phyloP scores from a whole-genome alignment of 169 alveolate genomes.

The Blepharisma undulans region DNA sequence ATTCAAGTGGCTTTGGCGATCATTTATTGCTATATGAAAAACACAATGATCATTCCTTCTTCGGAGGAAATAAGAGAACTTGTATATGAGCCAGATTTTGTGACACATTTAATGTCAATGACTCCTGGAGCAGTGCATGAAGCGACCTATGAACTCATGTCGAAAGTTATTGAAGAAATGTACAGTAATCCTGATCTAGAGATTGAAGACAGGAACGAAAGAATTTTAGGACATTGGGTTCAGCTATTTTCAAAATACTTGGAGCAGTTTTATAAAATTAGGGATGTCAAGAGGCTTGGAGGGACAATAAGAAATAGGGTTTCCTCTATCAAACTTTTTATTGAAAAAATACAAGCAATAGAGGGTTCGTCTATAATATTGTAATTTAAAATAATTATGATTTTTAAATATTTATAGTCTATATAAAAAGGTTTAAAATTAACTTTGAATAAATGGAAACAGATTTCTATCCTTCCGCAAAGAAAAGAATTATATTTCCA shows the following conservation, averaged over 20 bases:
- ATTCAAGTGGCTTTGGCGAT: neutral
- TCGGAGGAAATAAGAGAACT: neutral
- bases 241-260: neutral
- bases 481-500: neutral
- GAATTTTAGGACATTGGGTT: neutral
- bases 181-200: neutral
- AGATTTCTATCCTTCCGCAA: neutral
- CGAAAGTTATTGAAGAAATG: neutral
- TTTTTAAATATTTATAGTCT: too few relatives aligned
- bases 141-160: neutral
- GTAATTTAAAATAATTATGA: neutral
- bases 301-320: neutral
- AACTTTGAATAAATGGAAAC: neutral
- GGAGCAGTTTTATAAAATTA: neutral
- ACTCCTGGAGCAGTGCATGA: neutral
- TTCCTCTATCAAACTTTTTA: neutral
- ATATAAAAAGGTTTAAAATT: neutral
- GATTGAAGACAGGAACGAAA: neutral
- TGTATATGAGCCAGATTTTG: neutral
- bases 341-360: neutral
- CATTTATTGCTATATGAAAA: neutral
- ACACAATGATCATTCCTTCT: neutral
- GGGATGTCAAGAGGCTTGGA: neutral
- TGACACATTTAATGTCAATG: neutral
- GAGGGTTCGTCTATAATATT: neutral